Base-by-base conservation (phyloP, 2,329 filamentous ascomycete species). In the Hypoxylon sp. region DNA sequence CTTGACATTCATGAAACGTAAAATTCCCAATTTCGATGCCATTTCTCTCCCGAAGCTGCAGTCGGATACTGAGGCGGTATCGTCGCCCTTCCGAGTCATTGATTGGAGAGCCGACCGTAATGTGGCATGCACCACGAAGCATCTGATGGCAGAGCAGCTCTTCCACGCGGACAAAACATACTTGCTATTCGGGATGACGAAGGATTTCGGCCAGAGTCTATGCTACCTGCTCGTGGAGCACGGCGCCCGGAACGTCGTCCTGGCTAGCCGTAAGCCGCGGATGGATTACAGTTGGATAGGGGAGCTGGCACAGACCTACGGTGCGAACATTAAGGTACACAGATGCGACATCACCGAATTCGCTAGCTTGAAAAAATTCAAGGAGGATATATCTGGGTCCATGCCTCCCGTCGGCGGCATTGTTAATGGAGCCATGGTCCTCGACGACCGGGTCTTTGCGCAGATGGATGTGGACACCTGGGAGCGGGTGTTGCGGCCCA, bases 191-290 rank as follows among this genome's bases (percentile, higher is more conserved):
- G 82, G 82, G 6, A 69, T 83, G 47, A 84, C 82, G 0, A 78
- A 81, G n/a, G 82, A 84, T 62, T 75, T 84, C 14, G 82, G 82
- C 11, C 82, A 84, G 71, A 83, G 81, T 53, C 63, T 84, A n/a
- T 80, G 79, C 63, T 75, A 76, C 1, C 73, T 84, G 0, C 76
- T 84, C 24, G 71, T 79, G 2, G 48, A 76, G 10, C 76, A 80
- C 3, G 82, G 82, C 0, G 82, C 82, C 0, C 74, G 78, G 0
- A 65, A 82, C 69, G 75, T 84, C 39, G 77, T 83, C 0, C 68
- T 84, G 3, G 78, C 79, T 14, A 84, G 81, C 70, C 79, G 82
- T 2, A 81, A 77, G n/a, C 79, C 80, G 1, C 59, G 72, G 24
- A 63, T 42, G 11, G 52, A 63, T 9, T 75, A 77, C 0, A 64